Percentiles rank a stretch among this genome's conserved stretches.
Conservation (phyloP, 2,329 filamentous ascomycete genomes). For the Hymenoscyphus fraxineus region DNA sequence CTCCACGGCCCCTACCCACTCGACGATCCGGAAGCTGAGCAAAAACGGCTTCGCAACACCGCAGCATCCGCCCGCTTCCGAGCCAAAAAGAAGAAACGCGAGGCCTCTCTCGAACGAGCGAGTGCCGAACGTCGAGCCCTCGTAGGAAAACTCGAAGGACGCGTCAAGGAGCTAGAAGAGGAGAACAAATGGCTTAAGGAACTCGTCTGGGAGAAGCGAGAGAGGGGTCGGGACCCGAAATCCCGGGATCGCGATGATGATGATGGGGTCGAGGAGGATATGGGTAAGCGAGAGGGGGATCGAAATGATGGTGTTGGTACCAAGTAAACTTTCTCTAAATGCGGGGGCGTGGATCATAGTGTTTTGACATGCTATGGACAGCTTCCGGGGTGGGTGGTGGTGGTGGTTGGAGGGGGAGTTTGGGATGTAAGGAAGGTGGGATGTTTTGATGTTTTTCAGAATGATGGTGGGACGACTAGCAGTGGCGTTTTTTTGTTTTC, state of each 20-base stretch:
- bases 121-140: conserved; percentile 79
- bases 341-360: not conserved
- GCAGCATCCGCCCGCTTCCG: conserved; percentile 85
- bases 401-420: not conserved
- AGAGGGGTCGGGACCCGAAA: conserved; percentile 7
- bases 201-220: conserved; percentile 68
- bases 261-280: conserved; percentile 13
- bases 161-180: conserved; percentile 59
- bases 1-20: conserved; percentile 29
- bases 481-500: no score
- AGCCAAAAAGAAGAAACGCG: conserved; percentile 91
- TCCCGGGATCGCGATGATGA: conserved; percentile 2
- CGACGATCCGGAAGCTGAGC: conserved; percentile 19
- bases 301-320: conserved; percentile 12
- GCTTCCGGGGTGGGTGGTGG: not conserved
- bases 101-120: conserved; percentile 75
- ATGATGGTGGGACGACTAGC: no score
- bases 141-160: conserved; percentile 66
- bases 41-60: conserved; percentile 79
- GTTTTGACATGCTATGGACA: not conserved
- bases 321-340: not conserved
- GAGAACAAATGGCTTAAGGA: conserved; percentile 79
- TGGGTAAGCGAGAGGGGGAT: conserved; percentile 9
- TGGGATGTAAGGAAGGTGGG: not conserved
- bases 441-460: not conserved